Evolutionary conservation across 2,329 filamentous ascomycete genomes (phyloP).

Genomic region (Venturia aucupariae): DNA sequence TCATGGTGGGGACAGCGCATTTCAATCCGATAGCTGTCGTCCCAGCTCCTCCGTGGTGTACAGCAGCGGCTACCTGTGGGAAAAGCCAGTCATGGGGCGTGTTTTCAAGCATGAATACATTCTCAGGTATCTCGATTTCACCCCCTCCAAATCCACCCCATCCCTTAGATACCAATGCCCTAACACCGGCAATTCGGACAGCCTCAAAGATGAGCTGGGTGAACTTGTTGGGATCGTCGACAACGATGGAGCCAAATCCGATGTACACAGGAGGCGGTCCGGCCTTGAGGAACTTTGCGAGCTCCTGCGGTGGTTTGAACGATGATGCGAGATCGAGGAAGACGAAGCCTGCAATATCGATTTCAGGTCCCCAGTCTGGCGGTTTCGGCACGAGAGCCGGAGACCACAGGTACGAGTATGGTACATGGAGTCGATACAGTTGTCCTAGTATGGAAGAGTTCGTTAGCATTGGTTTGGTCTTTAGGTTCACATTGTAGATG

Average conservation of each 20-base stretch:
- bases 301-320: constrained; percentile 26
- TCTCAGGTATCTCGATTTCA: constrained; percentile 39
- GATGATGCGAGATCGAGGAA: constrained; percentile 28
- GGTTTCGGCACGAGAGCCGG: constrained; percentile 38
- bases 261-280: constrained; percentile 38
- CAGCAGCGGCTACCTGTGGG: constrained; percentile 53
- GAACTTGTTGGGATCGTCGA: constrained; percentile 34
- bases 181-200: constrained; percentile 54
- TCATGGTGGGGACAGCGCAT: constrained; percentile 62
- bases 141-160: constrained; percentile 63
- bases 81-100: constrained; percentile 73
- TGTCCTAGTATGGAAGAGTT: background rate
- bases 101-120: constrained; percentile 64
- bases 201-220: constrained; percentile 44
- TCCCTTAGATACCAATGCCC: constrained; percentile 64
- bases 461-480: constrained; percentile 52
- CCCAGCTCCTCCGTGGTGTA: constrained; percentile 71
- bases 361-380: constrained; percentile 32
- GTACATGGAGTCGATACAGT: constrained; percentile 54
- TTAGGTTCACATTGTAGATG: constrained; percentile 48
- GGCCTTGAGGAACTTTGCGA: constrained; percentile 42
- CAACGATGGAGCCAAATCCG: constrained; percentile 34
- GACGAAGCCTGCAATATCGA: constrained; percentile 25
- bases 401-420: constrained; percentile 60
- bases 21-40: constrained; percentile 68